phyloP scores from a whole-genome alignment of 306 rosid species.

The Prunus mongolica region DNA sequence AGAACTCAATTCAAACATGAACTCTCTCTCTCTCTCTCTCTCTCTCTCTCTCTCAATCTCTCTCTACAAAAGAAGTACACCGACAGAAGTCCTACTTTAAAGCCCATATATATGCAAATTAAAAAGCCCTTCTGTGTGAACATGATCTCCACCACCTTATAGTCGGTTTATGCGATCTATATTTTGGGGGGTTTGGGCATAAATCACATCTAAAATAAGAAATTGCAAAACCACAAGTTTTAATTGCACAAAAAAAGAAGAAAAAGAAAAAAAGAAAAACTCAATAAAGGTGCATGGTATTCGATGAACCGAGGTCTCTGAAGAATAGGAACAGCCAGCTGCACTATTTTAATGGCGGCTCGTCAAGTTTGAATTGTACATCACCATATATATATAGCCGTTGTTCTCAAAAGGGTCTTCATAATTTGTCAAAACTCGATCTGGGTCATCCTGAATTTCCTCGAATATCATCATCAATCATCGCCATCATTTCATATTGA shows the following conservation, averaged over 20 bases:
- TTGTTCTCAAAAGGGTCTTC: slow-evolving; percentile 3
- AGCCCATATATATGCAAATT: background rate
- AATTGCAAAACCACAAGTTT: background rate
- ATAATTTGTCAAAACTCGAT: slow-evolving; percentile 13
- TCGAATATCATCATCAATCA: background rate
- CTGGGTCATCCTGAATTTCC: slow-evolving; percentile 3
- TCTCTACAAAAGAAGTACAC: background rate
- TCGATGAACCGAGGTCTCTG: background rate
- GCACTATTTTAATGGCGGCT: slow-evolving; percentile 28
- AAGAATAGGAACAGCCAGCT: background rate
- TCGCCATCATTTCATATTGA: background rate
- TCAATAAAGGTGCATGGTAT: background rate
- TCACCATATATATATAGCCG: slow-evolving; percentile 8
- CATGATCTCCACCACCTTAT: background rate
- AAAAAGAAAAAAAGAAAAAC: too few relatives aligned
- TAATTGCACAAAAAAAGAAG: background rate
- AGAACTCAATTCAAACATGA: slow-evolving; percentile 37
- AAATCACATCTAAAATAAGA: slow-evolving; percentile 1
- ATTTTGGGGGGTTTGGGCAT: background rate
- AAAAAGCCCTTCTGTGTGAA: background rate
- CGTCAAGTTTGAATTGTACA: slow-evolving; percentile 16
- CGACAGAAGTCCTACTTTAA: slow-evolving; percentile 1
- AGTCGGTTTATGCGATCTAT: background rate
- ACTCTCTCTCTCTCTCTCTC: background rate
- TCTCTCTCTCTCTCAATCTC: too few relatives aligned